phyloP scores from a whole-genome alignment of 2,329 filamentous ascomycete genomes.

The Neurospora sp. region DNA sequence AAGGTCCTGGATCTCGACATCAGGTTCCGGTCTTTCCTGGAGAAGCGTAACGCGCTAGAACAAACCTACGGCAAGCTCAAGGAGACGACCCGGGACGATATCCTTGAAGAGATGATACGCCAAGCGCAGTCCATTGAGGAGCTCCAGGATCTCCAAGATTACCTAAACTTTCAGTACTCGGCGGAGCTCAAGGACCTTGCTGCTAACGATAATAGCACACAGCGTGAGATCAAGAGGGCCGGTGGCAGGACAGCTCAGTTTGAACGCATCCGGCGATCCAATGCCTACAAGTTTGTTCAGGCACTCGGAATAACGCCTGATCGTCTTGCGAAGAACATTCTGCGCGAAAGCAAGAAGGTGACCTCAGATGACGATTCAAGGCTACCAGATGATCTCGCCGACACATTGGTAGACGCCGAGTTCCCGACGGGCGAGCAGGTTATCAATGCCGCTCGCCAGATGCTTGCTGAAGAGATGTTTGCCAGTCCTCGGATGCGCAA shows the following conservation, averaged over 20 bases:
- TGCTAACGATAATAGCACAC: slow-evolving; percentile 45
- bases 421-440: slow-evolving; percentile 70
- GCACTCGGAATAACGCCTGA: slow-evolving; percentile 88
- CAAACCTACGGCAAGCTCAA: slow-evolving; percentile 68
- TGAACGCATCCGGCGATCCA: slow-evolving; percentile 73
- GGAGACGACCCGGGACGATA: slow-evolving; percentile 50
- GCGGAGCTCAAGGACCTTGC: slow-evolving; percentile 73
- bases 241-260: slow-evolving; percentile 72
- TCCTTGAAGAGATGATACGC: slow-evolving; percentile 74
- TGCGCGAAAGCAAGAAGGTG: slow-evolving; percentile 66
- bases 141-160: slow-evolving; percentile 91
- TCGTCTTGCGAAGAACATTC: slow-evolving; percentile 75
- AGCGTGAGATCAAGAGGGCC: slow-evolving; percentile 65
- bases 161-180: slow-evolving; percentile 88
- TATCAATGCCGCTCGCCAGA: slow-evolving; percentile 67
- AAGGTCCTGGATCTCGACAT: slow-evolving; percentile 89
- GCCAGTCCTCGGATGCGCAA: slow-evolving; percentile 84
- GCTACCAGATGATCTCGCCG: slow-evolving; percentile 78
- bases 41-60: slow-evolving; percentile 81
- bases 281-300: slow-evolving; percentile 71
- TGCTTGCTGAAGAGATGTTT: slow-evolving; percentile 86
- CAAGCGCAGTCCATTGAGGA: slow-evolving; percentile 84
- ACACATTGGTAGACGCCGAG: slow-evolving; percentile 60
- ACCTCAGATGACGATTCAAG: slow-evolving; percentile 76
- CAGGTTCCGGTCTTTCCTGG: slow-evolving; percentile 85